Evolutionary conservation across 305 asterid genomes (phyloP).

Genomic region (Rubia occidens): DNA sequence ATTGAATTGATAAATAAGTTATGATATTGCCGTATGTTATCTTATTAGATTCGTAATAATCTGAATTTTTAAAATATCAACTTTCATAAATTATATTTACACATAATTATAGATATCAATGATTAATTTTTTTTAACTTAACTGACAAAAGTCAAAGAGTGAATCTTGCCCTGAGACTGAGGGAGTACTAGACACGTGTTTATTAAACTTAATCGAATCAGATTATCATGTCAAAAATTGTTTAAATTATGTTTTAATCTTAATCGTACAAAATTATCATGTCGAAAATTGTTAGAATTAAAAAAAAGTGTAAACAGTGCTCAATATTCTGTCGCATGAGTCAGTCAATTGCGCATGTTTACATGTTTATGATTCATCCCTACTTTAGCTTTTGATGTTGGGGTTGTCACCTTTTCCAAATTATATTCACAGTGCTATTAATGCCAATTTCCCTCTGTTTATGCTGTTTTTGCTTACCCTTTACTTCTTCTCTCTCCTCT

Average conservation of each 20-base stretch:
- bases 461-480: conserved; percentile 28
- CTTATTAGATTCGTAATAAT: too few species aligned
- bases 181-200: too few species aligned
- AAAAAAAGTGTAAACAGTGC: not conserved
- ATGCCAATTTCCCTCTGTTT: conserved; percentile 25
- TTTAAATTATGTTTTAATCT: not conserved
- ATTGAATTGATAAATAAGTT: too few species aligned
- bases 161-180: too few species aligned
- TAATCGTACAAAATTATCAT: not conserved
- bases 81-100: too few species aligned
- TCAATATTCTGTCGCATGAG: not conserved
- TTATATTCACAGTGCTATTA: conserved; percentile 30
- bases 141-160: too few species aligned
- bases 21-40: too few species aligned
- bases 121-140: too few species aligned
- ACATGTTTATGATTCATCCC: not conserved
- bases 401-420: conserved; percentile 21
- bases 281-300: not conserved
- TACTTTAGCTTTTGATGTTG: conserved; percentile 11
- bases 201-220: too few species aligned
- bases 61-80: too few species aligned
- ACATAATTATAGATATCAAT: too few species aligned
- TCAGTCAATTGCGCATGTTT: conserved; percentile 8
- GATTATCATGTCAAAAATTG: too few species aligned
- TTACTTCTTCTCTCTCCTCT: conserved; percentile 13